Conservation (phyloP, 2,329 filamentous ascomycete genomes). For the Neospermospora avenae region DNA sequence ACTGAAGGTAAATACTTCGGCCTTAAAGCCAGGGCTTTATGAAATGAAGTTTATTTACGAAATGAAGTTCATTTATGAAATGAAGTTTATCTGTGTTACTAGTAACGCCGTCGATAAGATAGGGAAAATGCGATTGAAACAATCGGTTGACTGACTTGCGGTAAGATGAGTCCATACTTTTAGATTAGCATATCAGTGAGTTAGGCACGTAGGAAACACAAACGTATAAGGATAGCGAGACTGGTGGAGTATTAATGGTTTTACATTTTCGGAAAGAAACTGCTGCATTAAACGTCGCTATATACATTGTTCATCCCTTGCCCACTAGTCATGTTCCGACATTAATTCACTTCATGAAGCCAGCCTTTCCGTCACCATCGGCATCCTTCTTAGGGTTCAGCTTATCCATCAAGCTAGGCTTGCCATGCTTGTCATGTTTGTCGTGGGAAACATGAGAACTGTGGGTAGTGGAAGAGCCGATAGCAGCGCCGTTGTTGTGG, state of each 20-base stretch:
- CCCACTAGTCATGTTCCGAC: not conserved
- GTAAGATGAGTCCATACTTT: too few relatives aligned
- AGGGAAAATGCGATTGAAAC: too few relatives aligned
- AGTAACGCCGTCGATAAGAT: too few relatives aligned
- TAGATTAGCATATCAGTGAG: too few relatives aligned
- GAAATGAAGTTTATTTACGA: too few relatives aligned
- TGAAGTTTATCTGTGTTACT: too few relatives aligned
- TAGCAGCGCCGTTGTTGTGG: not conserved
- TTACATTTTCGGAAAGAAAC: not conserved
- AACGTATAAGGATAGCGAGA: too few relatives aligned
- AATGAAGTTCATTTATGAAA: too few relatives aligned
- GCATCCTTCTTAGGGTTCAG: slow-evolving; percentile 53
- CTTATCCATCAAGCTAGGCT: slow-evolving; percentile 49
- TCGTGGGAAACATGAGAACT: not conserved
- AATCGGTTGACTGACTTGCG: too few relatives aligned
- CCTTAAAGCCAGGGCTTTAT: too few relatives aligned
- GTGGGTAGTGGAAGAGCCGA: not conserved
- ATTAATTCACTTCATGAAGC: slow-evolving; percentile 16
- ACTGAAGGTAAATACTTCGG: too few relatives aligned
- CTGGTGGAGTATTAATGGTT: not conserved
- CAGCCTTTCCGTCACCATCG: slow-evolving; percentile 51
- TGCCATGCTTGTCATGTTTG: slow-evolving; percentile 30
- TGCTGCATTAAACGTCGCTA: not conserved
- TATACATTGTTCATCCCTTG: not conserved
- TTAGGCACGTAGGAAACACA: too few relatives aligned